phyloP scores from a whole-genome alignment of 371 early-diverging fungal genomes.

The Smittium mucronatum region DNA sequence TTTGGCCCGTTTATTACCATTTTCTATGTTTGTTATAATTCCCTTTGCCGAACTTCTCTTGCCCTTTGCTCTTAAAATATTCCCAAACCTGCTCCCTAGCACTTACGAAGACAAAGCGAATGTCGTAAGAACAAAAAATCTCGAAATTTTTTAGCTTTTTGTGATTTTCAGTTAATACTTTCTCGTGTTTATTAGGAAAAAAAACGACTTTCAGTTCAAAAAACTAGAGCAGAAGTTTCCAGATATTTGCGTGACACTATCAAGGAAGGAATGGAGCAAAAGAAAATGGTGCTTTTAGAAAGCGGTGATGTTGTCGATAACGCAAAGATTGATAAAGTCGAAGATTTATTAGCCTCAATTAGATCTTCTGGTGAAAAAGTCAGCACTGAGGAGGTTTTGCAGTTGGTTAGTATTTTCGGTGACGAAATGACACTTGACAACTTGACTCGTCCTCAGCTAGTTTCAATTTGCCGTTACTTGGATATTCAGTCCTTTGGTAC shows the following conservation, averaged over 20 bases:
- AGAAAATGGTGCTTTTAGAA: slow-evolving; percentile 7
- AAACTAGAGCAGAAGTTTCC: slow-evolving; percentile 87
- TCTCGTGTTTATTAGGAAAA: slow-evolving; percentile 58
- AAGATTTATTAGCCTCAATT: slow-evolving; percentile 40
- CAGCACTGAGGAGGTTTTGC: slow-evolving; percentile 66
- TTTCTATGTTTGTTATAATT: slow-evolving; percentile 78
- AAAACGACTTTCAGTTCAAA: slow-evolving; percentile 71
- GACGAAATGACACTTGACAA: slow-evolving; percentile 89
- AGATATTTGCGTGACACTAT: slow-evolving; percentile 91
- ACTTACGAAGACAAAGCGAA: slow-evolving; percentile 81
- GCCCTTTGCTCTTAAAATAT: slow-evolving; percentile 82
- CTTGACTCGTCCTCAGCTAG: slow-evolving; percentile 83
- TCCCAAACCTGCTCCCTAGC: slow-evolving; percentile 93
- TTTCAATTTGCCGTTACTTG: slow-evolving; percentile 89
- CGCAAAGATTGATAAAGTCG: slow-evolving; percentile 13
- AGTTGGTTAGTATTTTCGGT: slow-evolving; percentile 72
- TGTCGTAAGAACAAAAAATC: slow-evolving; percentile 30
- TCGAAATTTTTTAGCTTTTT: not conserved
- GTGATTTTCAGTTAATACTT: too few species aligned
- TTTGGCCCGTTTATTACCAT: slow-evolving; percentile 78
- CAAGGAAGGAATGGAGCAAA: slow-evolving; percentile 48
- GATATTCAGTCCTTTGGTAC: slow-evolving; percentile 89
- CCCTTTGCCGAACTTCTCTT: slow-evolving; percentile 90
- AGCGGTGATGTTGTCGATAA: not conserved
- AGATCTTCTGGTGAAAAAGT: slow-evolving; percentile 76